phyloP scores from a whole-genome alignment of 208 protist species.

The Histomonas meleagridis region DNA sequence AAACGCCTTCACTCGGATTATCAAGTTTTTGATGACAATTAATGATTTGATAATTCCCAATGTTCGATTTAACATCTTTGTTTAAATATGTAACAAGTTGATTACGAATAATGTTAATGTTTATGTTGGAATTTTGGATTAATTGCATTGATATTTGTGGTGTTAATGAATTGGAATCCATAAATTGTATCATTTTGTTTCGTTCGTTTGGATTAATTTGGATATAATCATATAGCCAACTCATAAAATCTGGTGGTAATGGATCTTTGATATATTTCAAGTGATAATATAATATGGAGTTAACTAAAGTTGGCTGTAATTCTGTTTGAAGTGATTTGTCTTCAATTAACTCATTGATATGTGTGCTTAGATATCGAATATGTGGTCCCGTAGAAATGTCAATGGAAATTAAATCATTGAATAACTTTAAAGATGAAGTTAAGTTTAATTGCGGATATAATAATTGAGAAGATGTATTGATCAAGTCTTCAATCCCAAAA shows the following conservation, averaged over 20 bases:
- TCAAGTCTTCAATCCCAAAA: not conserved
- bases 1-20: not conserved
- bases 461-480: too few species aligned
- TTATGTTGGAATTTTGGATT: not conserved
- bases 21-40: not conserved
- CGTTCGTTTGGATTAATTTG: not conserved
- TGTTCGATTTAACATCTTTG: not conserved
- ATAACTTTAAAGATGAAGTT: not conserved
- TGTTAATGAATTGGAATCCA: not conserved
- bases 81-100: not conserved
- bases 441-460: too few species aligned
- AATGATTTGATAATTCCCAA: not conserved
- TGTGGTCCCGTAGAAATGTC: not conserved
- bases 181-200: not conserved
- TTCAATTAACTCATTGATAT: not conserved
- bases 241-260: not conserved
- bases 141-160: not conserved
- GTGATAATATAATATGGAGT: too few species aligned
- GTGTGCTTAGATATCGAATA: not conserved
- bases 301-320: too few species aligned
- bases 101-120: slow-evolving; percentile 1
- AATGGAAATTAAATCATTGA: not conserved
- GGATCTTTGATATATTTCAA: not conserved
- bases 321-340: too few species aligned
- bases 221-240: not conserved